These are phyloP conservation scores for Rhodotorula graminis DNA, from an alignment of 768 basidiomycete genomes.

Conservation along the genomic window DNA sequence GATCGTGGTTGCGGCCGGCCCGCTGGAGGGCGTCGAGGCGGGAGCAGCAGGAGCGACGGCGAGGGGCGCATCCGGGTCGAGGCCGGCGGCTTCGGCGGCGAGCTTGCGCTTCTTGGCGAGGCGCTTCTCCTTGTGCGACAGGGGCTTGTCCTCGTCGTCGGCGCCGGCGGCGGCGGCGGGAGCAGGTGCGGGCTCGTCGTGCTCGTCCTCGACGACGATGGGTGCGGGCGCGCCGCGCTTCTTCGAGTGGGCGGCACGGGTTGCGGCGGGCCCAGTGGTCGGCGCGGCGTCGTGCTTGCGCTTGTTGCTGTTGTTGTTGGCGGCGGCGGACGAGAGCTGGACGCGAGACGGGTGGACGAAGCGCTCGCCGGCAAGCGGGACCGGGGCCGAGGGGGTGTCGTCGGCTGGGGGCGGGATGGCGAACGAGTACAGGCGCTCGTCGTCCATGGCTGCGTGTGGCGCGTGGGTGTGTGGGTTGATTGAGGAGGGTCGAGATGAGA, in stretches of 20 bases:
- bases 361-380: background rate
- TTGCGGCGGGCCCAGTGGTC: background rate
- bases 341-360: background rate
- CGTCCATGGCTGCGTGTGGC: background rate
- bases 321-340: background rate
- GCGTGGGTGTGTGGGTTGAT: background rate
- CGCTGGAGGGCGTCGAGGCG: background rate
- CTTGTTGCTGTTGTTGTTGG: slow-evolving; percentile 4
- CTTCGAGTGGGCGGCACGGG: background rate
- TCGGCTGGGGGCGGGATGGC: slow-evolving; percentile 5
- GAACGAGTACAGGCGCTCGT: background rate
- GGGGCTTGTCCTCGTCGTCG: slow-evolving; percentile 22
- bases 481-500: background rate
- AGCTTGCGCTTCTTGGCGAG: slow-evolving; percentile 37
- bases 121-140: slow-evolving; percentile 42
- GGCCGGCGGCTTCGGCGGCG: slow-evolving; percentile 20
- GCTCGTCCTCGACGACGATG: background rate
- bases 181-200: background rate
- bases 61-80: background rate
- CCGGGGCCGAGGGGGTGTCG: background rate
- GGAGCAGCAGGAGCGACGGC: background rate
- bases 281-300: slow-evolving; percentile 2
- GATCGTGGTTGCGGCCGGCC: slow-evolving; percentile 5
- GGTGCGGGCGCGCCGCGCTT: slow-evolving; percentile 10
- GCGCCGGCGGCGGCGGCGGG: background rate